Conservation (phyloP, 2,329 filamentous ascomycete genomes). For the Escovopsis sp. region DNA sequence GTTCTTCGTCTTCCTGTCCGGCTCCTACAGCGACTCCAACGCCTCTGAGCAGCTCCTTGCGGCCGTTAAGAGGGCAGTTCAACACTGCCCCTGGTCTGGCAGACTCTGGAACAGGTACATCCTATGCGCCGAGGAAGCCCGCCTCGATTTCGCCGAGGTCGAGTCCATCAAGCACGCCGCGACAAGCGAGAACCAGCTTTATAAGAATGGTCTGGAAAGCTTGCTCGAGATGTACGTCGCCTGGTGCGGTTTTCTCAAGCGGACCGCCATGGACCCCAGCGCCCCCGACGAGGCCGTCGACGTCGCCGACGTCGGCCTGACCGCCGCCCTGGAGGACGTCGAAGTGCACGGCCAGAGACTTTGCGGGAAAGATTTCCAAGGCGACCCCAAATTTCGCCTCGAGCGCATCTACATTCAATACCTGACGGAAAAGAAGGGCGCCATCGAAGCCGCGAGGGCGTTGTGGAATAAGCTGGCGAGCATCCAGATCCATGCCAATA, state of each 20-base stretch:
- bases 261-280: conserved; percentile 60
- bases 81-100: conserved; percentile 88
- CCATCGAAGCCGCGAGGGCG: conserved; percentile 58
- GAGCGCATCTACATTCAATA: conserved; percentile 90
- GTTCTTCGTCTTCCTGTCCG: conserved; percentile 60
- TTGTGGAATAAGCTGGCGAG: conserved; percentile 59
- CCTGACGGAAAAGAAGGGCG: conserved; percentile 68
- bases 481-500: conserved; percentile 52
- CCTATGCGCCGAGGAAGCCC: conserved; percentile 65
- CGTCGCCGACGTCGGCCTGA: conserved; percentile 77
- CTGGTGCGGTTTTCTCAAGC: conserved; percentile 88
- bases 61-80: conserved; percentile 65
- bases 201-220: conserved; percentile 72
- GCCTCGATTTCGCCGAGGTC: conserved; percentile 62
- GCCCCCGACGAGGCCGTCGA: conserved; percentile 72
- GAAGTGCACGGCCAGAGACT: conserved; percentile 61
- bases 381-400: conserved; percentile 78
- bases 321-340: conserved; percentile 73
- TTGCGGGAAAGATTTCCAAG: conserved; percentile 59
- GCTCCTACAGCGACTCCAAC: conserved; percentile 22
- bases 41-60: conserved; percentile 39
- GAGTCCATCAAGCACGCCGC: conserved; percentile 85
- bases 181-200: conserved; percentile 70
- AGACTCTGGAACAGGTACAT: conserved; percentile 83
- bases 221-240: conserved; percentile 82